Evolutionary conservation across 2,329 filamentous ascomycete species (phyloP).

Genomic region (Clonostachys sp.): DNA sequence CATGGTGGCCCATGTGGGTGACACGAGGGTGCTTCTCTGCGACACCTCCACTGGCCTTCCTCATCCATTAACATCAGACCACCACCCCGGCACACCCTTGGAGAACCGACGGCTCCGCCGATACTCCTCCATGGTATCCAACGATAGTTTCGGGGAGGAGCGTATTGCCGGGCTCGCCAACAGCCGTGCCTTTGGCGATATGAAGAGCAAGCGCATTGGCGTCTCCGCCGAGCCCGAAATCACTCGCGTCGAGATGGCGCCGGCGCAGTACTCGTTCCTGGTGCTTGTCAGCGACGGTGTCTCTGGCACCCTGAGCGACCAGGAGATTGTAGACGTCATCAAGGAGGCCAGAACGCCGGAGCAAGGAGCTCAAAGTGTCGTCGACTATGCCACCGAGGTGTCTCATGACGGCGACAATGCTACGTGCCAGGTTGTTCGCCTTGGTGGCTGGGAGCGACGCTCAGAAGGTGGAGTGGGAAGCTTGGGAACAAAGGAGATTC

Average conservation of each 20-base stretch:
- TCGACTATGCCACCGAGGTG: constrained; percentile 86
- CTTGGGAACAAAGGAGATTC: constrained; percentile 85
- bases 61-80: constrained; percentile 80
- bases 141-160: constrained; percentile 93
- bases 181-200: constrained; percentile 90
- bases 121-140: constrained; percentile 81
- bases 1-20: constrained; percentile 85
- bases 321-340: constrained; percentile 93
- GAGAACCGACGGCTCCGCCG: constrained; percentile 81
- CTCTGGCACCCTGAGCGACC: constrained; percentile 78
- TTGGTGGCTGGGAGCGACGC: constrained; percentile 67
- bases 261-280: constrained; percentile 85
- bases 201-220: constrained; percentile 84
- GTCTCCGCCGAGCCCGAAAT: constrained; percentile 94
- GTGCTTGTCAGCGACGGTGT: constrained; percentile 88
- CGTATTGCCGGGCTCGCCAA: constrained; percentile 92
- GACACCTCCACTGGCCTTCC: constrained; percentile 78
- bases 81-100: constrained; percentile 83
- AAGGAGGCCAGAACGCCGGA: constrained; percentile 93
- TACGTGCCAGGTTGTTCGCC: constrained; percentile 61
- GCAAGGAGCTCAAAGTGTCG: constrained; percentile 72
- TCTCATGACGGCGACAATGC: constrained; percentile 63
- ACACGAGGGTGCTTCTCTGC: constrained; percentile 87
- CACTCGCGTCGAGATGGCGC: constrained; percentile 69
- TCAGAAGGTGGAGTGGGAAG: constrained; percentile 85